Conservation (phyloP, 73 alveolate genomes). For the Blepharisma japonicum region DNA sequence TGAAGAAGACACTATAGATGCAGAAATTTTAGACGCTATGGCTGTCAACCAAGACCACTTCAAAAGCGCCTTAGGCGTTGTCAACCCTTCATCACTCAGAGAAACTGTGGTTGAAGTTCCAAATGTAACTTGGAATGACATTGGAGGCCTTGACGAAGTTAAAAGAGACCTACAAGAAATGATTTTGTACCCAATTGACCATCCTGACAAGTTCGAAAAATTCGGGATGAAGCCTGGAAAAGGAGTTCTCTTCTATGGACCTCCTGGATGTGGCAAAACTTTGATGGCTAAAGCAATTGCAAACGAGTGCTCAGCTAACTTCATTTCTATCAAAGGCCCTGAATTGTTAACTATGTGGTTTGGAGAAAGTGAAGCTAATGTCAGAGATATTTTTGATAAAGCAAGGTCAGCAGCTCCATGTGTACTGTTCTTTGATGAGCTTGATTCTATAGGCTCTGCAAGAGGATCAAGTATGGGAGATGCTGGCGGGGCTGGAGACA, state of each 20-base stretch:
- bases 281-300: conserved; percentile 91
- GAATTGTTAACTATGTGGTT: conserved; percentile 89
- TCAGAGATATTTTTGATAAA: conserved; percentile 86
- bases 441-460: conserved; percentile 89
- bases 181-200: conserved; percentile 61
- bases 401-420: conserved; percentile 89
- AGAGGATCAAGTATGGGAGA: conserved; percentile 68
- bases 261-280: conserved; percentile 96
- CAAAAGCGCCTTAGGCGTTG: conserved; percentile 86
- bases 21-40: conserved; percentile 82
- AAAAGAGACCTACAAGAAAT: conserved; percentile 81
- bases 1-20: conserved; percentile 87
- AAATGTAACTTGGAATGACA: conserved; percentile 94
- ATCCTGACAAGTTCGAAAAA: conserved; percentile 72
- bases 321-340: conserved; percentile 94
- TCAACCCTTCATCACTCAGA: conserved; percentile 50
- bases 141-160: conserved; percentile 95
- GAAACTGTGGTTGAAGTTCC: conserved; percentile 96
- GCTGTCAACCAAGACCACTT: conserved; percentile 97
- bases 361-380: conserved; percentile 92
- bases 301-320: conserved; percentile 77
- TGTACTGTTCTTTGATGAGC: conserved; percentile 92
- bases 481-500: conserved; percentile 86
- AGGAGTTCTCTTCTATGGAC: conserved; percentile 90
- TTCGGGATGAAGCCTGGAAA: conserved; percentile 73